Conservation (phyloP, 805 yeast species). For the Lipomyces yamadae region DNA sequence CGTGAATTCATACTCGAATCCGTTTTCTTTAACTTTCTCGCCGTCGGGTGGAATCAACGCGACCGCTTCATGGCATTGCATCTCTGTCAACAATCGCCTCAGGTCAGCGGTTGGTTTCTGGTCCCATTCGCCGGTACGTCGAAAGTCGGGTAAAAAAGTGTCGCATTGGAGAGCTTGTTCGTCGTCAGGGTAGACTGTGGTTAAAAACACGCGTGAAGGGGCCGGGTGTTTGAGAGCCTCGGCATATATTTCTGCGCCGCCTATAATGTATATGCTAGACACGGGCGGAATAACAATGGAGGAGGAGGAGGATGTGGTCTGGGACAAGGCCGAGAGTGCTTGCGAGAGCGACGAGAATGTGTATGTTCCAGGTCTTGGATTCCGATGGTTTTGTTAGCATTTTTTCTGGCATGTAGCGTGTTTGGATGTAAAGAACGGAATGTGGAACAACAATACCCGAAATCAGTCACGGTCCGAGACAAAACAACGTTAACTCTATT, state of each 20-base stretch:
- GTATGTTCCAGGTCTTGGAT: conserved; percentile 17
- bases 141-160: conserved; percentile 58
- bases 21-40: conserved; percentile 49
- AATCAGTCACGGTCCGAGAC: conserved; percentile 52
- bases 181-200: conserved; percentile 22
- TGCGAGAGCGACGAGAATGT: conserved; percentile 21
- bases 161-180: conserved; percentile 60
- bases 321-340: conserved; percentile 22
- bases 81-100: conserved; percentile 32
- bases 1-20: conserved; percentile 62
- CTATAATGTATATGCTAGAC: conserved; percentile 70
- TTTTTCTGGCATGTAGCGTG: too few species aligned
- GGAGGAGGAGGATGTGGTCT: neutral
- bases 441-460: conserved; percentile 18
- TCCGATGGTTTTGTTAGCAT: neutral
- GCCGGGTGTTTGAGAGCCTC: conserved; percentile 57
- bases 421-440: too few species aligned
- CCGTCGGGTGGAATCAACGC: conserved; percentile 20
- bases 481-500: conserved; percentile 76
- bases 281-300: conserved; percentile 23
- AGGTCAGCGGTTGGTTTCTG: conserved; percentile 14
- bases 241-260: conserved; percentile 88
- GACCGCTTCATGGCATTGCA: conserved; percentile 36
- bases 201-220: conserved; percentile 51
- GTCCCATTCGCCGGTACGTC: conserved; percentile 31